Percentiles rank a stretch among this genome's conserved stretches.
These are phyloP conservation scores for Stephanodiscus triporus DNA, from an alignment of 108 stramenopile species.

Conservation along the genomic window DNA sequence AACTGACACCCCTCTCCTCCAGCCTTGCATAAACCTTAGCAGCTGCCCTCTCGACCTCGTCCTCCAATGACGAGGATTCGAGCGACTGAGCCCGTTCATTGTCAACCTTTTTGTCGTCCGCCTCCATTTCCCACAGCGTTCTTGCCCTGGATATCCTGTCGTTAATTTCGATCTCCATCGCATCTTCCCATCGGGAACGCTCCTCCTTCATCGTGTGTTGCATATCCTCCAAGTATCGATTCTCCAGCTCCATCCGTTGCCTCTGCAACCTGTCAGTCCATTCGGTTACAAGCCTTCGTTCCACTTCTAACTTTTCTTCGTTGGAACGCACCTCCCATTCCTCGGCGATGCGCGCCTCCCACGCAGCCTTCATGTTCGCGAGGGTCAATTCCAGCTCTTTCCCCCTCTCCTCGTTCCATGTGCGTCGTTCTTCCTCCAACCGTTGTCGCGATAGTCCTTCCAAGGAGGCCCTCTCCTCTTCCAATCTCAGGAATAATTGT, in stretches of 20 bases:
- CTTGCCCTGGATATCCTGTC: constrained; percentile 33
- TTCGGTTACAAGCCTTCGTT: constrained; percentile 21
- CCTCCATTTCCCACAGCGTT: constrained; percentile 22
- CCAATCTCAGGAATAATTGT: constrained; percentile 41
- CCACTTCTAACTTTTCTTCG: constrained; percentile 8
- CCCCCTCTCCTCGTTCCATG: constrained; percentile 21
- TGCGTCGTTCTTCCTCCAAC: constrained; percentile 30
- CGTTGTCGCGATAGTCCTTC: background rate
- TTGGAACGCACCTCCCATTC: constrained; percentile 15
- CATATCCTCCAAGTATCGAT: constrained; percentile 18
- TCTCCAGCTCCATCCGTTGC: constrained; percentile 27
- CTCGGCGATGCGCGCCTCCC: constrained; percentile 19
- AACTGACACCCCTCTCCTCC: constrained; percentile 35
- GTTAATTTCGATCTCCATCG: constrained; percentile 33
- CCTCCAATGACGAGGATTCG: constrained; percentile 12
- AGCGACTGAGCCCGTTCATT: background rate
- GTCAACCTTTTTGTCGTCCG: background rate
- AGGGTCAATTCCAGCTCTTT: constrained; percentile 23
- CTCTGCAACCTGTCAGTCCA: constrained; percentile 27
- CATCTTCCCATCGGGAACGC: constrained; percentile 33
- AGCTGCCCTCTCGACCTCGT: constrained; percentile 44
- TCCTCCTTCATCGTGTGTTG: constrained; percentile 33
- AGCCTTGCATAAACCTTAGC: constrained; percentile 35
- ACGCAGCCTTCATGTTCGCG: constrained; percentile 22
- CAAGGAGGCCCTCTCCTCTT: constrained; percentile 38